A percentile compares a stretch with the other conserved stretches of the same genome.
These are phyloP conservation scores for Phytophthora hybrid DNA, from an alignment of 352 stramenopile species.

Conservation along the genomic window DNA sequence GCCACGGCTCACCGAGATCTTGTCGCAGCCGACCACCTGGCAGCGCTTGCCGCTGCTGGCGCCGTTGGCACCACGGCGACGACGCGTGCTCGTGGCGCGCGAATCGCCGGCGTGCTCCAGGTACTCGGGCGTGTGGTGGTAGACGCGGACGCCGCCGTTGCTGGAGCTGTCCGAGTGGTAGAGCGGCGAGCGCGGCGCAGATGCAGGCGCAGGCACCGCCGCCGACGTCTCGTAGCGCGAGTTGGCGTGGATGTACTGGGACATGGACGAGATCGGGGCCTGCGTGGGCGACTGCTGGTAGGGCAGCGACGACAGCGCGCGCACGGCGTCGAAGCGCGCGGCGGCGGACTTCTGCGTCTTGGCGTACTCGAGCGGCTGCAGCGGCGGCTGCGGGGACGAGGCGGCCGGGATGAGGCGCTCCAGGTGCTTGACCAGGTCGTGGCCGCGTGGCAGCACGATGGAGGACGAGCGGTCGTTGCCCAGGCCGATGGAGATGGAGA, in stretches of 20 bases:
- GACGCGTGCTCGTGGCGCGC: constrained; percentile 25
- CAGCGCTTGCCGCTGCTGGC: constrained; percentile 64
- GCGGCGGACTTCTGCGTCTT: constrained; percentile 12
- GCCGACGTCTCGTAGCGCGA: constrained; percentile 38
- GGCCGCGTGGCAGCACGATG: constrained; percentile 59
- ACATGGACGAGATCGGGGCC: constrained; percentile 24
- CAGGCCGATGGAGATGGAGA: constrained; percentile 62
- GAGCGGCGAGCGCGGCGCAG: constrained; percentile 31
- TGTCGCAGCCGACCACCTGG: constrained; percentile 58
- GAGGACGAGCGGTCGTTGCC: constrained; percentile 47
- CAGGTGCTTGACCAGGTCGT: constrained; percentile 61
- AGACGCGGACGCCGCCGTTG: constrained; percentile 28
- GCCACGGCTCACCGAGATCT: constrained; percentile 69
- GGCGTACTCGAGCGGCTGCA: constrained; percentile 27
- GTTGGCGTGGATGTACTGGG: constrained; percentile 40
- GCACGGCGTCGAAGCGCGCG: constrained; percentile 34
- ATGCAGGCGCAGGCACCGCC: no score
- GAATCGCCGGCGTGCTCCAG: constrained; percentile 18
- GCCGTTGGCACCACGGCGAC: constrained; percentile 44
- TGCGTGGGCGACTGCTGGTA: constrained; percentile 26
- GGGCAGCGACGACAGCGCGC: constrained; percentile 32
- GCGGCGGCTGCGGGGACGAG: constrained; percentile 1
- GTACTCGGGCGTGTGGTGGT: constrained; percentile 26
- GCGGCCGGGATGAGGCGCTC: constrained; percentile 47
- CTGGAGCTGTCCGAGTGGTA: constrained; percentile 46